Conservation (phyloP, 352 stramenopile genomes). For the Phytophthora colocasiae region DNA sequence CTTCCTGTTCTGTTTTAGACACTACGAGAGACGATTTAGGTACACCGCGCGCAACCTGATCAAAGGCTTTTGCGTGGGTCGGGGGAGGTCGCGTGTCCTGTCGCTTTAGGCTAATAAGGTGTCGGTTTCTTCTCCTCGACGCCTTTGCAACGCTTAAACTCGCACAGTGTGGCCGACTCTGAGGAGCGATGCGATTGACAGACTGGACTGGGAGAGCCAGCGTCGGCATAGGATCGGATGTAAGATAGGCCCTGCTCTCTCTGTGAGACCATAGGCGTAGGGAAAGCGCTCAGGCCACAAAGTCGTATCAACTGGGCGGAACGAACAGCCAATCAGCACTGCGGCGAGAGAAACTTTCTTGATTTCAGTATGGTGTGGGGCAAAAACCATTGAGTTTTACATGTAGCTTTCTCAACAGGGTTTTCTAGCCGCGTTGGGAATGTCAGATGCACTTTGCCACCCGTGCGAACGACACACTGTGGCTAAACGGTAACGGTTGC, state of each 20-base stretch:
- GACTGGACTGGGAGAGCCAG: slow-evolving; percentile 37
- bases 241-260: slow-evolving; percentile 25
- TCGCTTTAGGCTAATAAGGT: slow-evolving; percentile 25
- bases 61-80: slow-evolving; percentile 7
- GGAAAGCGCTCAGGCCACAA: slow-evolving; percentile 13
- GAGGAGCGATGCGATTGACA: slow-evolving; percentile 28
- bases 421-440: background rate
- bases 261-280: slow-evolving; percentile 18
- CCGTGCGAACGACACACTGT: background rate
- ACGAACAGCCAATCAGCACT: slow-evolving; percentile 19
- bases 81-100: slow-evolving; percentile 8
- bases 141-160: too few species aligned
- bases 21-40: slow-evolving; percentile 19
- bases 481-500: slow-evolving; percentile 8
- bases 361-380: slow-evolving; percentile 4
- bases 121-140: too few species aligned
- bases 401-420: slow-evolving; percentile 4
- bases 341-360: background rate
- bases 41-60: slow-evolving; percentile 12
- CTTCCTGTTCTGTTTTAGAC: slow-evolving; percentile 1
- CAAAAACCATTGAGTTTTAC: background rate
- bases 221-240: slow-evolving; percentile 27
- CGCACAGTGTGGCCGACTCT: slow-evolving; percentile 10
- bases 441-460: slow-evolving; percentile 1
- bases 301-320: slow-evolving; percentile 18